A percentile compares a stretch with the other conserved stretches of the same genome.
Evolutionary conservation across 352 stramenopile genomes (phyloP).

Genomic region (Globisporangium cystogenes): DNA sequence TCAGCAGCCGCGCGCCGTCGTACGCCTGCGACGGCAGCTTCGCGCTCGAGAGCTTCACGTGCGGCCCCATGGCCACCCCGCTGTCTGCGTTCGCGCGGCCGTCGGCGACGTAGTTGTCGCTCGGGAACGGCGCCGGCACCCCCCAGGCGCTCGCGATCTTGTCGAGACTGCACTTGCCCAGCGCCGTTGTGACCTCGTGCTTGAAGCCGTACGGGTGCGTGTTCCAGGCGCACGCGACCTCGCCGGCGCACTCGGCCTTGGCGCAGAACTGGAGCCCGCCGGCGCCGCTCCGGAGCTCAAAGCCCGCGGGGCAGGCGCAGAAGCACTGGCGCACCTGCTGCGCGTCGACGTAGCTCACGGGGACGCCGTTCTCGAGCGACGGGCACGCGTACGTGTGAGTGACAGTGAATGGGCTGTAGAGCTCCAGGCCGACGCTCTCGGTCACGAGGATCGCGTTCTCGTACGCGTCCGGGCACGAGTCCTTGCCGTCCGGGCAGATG

Average conservation of each 20-base stretch:
- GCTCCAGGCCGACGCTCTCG: constrained; percentile 36
- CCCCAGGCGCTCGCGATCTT: constrained; percentile 29
- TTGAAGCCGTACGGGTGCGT: constrained; percentile 30
- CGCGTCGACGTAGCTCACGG: constrained; percentile 37
- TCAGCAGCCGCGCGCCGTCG: constrained; percentile 11
- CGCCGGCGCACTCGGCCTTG: constrained; percentile 17
- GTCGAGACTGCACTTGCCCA: constrained; percentile 4
- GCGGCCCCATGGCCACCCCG: neutral
- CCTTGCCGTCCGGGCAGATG: constrained; percentile 11
- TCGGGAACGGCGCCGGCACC: constrained; percentile 44
- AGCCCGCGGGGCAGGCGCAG: constrained; percentile 42
- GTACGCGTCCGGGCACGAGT: constrained; percentile 14
- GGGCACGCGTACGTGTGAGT: constrained; percentile 31
- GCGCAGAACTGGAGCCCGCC: constrained; percentile 22
- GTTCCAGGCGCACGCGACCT: constrained; percentile 37
- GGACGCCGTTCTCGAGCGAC: constrained; percentile 27
- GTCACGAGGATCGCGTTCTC: constrained; percentile 34
- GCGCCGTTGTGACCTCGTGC: constrained; percentile 18
- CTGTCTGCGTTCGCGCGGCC: constrained; percentile 9
- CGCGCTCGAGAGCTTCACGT: neutral
- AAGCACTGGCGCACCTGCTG: constrained; percentile 36
- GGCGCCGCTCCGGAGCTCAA: constrained; percentile 15
- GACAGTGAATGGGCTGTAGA: constrained; percentile 59
- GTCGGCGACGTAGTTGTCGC: constrained; percentile 38
- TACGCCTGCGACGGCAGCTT: constrained; percentile 7